A percentile compares a stretch with the other conserved stretches of the same genome.
These are phyloP conservation scores for Pseudocercospora eumusae DNA, from an alignment of 2,329 filamentous ascomycete species.

Conservation along the genomic window DNA sequence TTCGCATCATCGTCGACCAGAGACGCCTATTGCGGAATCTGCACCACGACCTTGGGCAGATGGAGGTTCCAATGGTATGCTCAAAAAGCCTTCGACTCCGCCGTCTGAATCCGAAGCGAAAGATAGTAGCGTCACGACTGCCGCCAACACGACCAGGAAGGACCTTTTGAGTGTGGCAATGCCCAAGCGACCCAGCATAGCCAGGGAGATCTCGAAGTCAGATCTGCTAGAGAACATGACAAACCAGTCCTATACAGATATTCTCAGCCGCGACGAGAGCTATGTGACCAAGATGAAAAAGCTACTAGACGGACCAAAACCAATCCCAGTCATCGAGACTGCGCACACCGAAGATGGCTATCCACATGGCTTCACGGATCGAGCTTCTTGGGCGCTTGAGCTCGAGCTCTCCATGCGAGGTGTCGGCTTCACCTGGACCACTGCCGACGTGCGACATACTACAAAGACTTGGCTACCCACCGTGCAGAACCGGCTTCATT, in stretches of 20 bases:
- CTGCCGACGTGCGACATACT: slow-evolving; percentile 49
- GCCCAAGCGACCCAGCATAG: slow-evolving; percentile 19
- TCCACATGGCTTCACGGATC: slow-evolving; percentile 44
- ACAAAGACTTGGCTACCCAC: slow-evolving; percentile 49
- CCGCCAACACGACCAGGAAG: slow-evolving; percentile 11
- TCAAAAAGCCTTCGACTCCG: slow-evolving; percentile 18
- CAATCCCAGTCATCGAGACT: slow-evolving; percentile 42
- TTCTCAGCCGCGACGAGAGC: slow-evolving; percentile 25
- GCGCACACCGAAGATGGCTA: slow-evolving; percentile 45
- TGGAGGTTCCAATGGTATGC: slow-evolving; percentile 25
- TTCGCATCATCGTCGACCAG: slow-evolving; percentile 39
- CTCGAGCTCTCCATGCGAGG: slow-evolving; percentile 49
- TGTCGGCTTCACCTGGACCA: slow-evolving; percentile 50
- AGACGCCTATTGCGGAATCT: slow-evolving; percentile 33
- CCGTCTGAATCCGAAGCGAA: slow-evolving; percentile 6
- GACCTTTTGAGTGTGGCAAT: slow-evolving; percentile 12
- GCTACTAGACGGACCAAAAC: slow-evolving; percentile 31
- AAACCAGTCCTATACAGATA: slow-evolving; percentile 28
- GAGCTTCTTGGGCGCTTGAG: slow-evolving; percentile 49
- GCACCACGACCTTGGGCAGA: slow-evolving; percentile 25
- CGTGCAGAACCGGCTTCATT: slow-evolving; percentile 44
- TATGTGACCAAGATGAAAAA: slow-evolving; percentile 27
- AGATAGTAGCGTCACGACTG: slow-evolving; percentile 7
- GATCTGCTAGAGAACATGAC: slow-evolving; percentile 34
- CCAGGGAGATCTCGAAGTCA: slow-evolving; percentile 25